A percentile compares a stretch with the other conserved stretches of the same genome.
These are phyloP conservation scores for Zygotorulaspora florentina DNA, from an alignment of 805 yeast genomes.

Conservation along the genomic window DNA sequence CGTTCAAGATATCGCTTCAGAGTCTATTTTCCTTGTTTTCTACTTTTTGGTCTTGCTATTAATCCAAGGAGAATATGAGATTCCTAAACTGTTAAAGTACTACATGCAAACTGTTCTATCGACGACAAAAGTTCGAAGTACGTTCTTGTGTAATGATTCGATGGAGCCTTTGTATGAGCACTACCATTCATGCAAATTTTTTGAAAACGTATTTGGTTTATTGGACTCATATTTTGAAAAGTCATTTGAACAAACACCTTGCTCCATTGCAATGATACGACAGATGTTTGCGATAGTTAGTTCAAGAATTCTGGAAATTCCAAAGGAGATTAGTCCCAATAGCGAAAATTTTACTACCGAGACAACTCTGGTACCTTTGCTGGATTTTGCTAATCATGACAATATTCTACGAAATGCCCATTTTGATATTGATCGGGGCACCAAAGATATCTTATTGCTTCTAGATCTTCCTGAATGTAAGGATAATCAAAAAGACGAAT, in stretches of 20 bases:
- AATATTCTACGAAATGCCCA: slow-evolving; percentile 44
- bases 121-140: slow-evolving; percentile 13
- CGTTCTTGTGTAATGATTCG: slow-evolving; percentile 4
- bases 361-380: slow-evolving; percentile 57
- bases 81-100: slow-evolving; percentile 17
- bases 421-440: slow-evolving; percentile 54
- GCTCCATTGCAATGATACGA: slow-evolving; percentile 6
- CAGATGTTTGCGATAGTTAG: slow-evolving; percentile 44
- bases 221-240: slow-evolving; percentile 4
- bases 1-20: slow-evolving; percentile 10
- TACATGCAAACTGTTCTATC: slow-evolving; percentile 25
- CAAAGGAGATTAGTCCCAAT: slow-evolving; percentile 35
- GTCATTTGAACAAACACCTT: neutral
- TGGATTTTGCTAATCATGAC: slow-evolving; percentile 66
- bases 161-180: slow-evolving; percentile 17
- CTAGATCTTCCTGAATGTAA: slow-evolving; percentile 19
- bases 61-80: slow-evolving; percentile 12
- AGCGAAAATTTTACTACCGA: slow-evolving; percentile 44
- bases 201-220: neutral
- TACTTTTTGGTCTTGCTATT: slow-evolving; percentile 20
- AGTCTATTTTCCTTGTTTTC: slow-evolving; percentile 21
- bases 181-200: slow-evolving; percentile 6
- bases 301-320: slow-evolving; percentile 64
- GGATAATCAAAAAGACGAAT: slow-evolving; percentile 1
- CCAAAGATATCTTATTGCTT: slow-evolving; percentile 42